phyloP scores from a whole-genome alignment of 2,329 filamentous ascomycete genomes.

The Arthrobotrys conoides region DNA sequence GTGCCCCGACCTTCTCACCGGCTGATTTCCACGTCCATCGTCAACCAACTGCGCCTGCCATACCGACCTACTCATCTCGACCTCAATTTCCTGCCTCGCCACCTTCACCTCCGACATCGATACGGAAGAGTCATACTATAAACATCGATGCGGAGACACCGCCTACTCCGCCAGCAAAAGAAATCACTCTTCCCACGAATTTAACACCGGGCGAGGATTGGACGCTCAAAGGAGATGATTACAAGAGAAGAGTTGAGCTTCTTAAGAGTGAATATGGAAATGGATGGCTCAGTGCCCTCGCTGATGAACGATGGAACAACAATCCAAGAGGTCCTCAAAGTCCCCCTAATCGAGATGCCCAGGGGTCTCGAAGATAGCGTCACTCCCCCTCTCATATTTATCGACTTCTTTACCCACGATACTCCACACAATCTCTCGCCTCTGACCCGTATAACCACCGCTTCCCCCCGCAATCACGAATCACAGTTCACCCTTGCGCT shows the following conservation, averaged over 20 bases:
- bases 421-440: slow-evolving; percentile 3
- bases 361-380: slow-evolving; percentile 65
- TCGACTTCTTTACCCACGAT: slow-evolving; percentile 5
- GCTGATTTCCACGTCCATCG: slow-evolving; percentile 51
- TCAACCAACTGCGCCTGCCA: slow-evolving; percentile 20
- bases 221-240: slow-evolving; percentile 80
- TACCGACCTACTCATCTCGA: slow-evolving; percentile 50
- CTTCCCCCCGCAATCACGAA: slow-evolving; percentile 44
- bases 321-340: slow-evolving; percentile 68
- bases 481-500: slow-evolving; percentile 48
- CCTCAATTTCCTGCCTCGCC: slow-evolving; percentile 55
- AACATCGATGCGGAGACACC: slow-evolving; percentile 62
- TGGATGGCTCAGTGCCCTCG: slow-evolving; percentile 87
- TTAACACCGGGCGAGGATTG: slow-evolving; percentile 69
- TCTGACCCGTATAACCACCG: slow-evolving; percentile 22
- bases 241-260: slow-evolving; percentile 88
- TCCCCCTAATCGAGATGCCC: slow-evolving; percentile 64
- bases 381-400: slow-evolving; percentile 5
- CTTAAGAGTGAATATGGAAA: slow-evolving; percentile 87
- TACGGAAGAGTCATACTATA: slow-evolving; percentile 63
- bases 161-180: slow-evolving; percentile 53
- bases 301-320: slow-evolving; percentile 75
- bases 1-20: slow-evolving; percentile 49
- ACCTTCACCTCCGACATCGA: slow-evolving; percentile 60
- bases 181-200: slow-evolving; percentile 55